Conservation (phyloP, 1,139 yeast species). For the Torulaspora pretoriensis region DNA sequence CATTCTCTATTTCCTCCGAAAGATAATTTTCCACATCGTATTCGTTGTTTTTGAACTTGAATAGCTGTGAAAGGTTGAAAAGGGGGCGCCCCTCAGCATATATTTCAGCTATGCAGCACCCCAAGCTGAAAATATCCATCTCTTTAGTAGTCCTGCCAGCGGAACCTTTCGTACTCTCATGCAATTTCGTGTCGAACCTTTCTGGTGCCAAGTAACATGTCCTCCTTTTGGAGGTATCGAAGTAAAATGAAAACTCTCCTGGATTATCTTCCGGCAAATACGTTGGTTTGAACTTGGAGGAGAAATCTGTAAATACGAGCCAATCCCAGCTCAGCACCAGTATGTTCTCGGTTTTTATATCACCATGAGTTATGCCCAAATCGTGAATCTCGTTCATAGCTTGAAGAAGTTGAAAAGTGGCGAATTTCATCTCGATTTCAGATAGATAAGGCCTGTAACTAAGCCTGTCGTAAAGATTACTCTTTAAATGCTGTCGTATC, state of each 20-base stretch:
- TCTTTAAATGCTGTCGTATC: slow-evolving; percentile 73
- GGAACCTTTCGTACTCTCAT: slow-evolving; percentile 30
- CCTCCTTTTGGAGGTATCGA: slow-evolving; percentile 83
- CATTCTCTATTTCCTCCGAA: slow-evolving; percentile 51
- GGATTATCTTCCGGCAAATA: slow-evolving; percentile 91
- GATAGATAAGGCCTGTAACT: slow-evolving; percentile 86
- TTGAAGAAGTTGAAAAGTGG: slow-evolving; percentile 70
- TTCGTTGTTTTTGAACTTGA: slow-evolving; percentile 71
- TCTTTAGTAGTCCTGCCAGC: slow-evolving; percentile 48
- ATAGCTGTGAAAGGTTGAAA: slow-evolving; percentile 80
- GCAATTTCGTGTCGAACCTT: slow-evolving; percentile 48
- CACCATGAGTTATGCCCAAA: slow-evolving; percentile 72
- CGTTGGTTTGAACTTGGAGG: slow-evolving; percentile 71
- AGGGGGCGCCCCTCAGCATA: slow-evolving; percentile 83
- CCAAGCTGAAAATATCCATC: slow-evolving; percentile 88
- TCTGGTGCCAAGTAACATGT: slow-evolving; percentile 95
- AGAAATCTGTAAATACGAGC: slow-evolving; percentile 78
- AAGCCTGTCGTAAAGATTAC: slow-evolving; percentile 79
- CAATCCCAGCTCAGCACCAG: slow-evolving; percentile 88
- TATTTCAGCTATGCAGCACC: slow-evolving; percentile 89
- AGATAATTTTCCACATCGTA: slow-evolving; percentile 48
- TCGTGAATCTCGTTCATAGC: slow-evolving; percentile 63
- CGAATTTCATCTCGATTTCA: slow-evolving; percentile 75
- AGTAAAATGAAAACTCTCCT: slow-evolving; percentile 86
- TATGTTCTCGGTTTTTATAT: slow-evolving; percentile 83